Conservation (phyloP, 2,329 filamentous ascomycete species). For the Ciborinia camelliae region DNA sequence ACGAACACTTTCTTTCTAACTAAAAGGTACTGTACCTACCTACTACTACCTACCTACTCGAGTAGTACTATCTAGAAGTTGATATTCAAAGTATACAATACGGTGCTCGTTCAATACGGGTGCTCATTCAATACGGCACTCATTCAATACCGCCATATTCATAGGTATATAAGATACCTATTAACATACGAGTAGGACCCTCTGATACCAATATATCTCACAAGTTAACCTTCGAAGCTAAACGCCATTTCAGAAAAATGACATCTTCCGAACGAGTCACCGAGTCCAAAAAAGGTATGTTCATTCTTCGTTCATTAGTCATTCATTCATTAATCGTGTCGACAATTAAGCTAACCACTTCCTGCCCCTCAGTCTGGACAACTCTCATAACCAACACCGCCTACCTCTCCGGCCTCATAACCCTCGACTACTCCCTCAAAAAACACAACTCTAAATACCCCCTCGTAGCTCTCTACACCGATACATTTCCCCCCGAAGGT, state of each 20-base stretch:
- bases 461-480: constrained; percentile 78
- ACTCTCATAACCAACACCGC: constrained; percentile 80
- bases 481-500: constrained; percentile 66
- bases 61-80: too few species aligned
- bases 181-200: too few species aligned
- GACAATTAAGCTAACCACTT: constrained; percentile 16
- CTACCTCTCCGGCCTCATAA: constrained; percentile 79
- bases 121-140: too few species aligned
- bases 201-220: neutral
- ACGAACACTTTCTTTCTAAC: too few species aligned
- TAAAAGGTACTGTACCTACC: too few species aligned
- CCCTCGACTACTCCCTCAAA: constrained; percentile 74
- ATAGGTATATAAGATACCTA: too few species aligned
- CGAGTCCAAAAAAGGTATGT: constrained; percentile 34
- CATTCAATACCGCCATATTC: too few species aligned
- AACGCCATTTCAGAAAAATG: constrained; percentile 15
- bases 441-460: constrained; percentile 65
- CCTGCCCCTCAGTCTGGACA: constrained; percentile 68
- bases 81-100: too few species aligned
- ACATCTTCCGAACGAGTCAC: constrained; percentile 28
- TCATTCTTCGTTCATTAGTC: neutral
- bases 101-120: too few species aligned
- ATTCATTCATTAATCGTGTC: neutral
- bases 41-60: too few species aligned
- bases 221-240: neutral